Percentiles rank a stretch among this genome's conserved stretches.
These are phyloP conservation scores for Lentinula lateritia DNA, from an alignment of 768 basidiomycete species.

Conservation along the genomic window DNA sequence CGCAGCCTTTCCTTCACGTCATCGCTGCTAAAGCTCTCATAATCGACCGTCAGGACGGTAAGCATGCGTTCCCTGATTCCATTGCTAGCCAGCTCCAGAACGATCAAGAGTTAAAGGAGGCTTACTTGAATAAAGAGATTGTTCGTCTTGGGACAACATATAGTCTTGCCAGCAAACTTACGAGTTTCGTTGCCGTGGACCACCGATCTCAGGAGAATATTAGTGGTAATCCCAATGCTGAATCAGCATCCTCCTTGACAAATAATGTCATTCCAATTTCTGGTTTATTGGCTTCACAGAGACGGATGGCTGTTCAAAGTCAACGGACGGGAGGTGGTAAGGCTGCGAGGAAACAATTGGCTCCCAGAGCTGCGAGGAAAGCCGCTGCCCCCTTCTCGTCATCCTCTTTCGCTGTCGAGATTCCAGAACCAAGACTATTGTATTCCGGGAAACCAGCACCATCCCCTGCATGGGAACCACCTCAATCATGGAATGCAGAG, in stretches of 20 bases:
- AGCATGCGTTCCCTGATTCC: background rate
- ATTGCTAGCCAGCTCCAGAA: background rate
- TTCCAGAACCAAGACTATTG: no score
- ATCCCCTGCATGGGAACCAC: no score
- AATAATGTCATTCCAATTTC: background rate
- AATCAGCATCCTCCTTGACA: background rate
- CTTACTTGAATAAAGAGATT: slow-evolving; percentile 1
- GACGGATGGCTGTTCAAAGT: background rate
- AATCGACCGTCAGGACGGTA: background rate
- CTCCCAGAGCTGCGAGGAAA: background rate
- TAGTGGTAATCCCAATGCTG: background rate
- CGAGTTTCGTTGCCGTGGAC: slow-evolving; percentile 6
- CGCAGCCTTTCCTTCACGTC: background rate
- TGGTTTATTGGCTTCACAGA: background rate
- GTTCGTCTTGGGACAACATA: slow-evolving; percentile 4
- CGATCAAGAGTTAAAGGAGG: background rate
- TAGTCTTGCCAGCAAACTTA: slow-evolving; percentile 4
- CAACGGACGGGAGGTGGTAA: background rate
- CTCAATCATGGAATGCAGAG: no score
- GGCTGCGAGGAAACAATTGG: background rate
- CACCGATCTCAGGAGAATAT: background rate
- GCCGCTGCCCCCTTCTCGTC: background rate
- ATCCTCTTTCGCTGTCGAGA: no score
- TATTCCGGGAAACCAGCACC: no score
- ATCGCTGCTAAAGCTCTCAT: slow-evolving; percentile 6